phyloP scores from a whole-genome alignment of 1,284 basidiomycete species.

The Cronartium ribicola region DNA sequence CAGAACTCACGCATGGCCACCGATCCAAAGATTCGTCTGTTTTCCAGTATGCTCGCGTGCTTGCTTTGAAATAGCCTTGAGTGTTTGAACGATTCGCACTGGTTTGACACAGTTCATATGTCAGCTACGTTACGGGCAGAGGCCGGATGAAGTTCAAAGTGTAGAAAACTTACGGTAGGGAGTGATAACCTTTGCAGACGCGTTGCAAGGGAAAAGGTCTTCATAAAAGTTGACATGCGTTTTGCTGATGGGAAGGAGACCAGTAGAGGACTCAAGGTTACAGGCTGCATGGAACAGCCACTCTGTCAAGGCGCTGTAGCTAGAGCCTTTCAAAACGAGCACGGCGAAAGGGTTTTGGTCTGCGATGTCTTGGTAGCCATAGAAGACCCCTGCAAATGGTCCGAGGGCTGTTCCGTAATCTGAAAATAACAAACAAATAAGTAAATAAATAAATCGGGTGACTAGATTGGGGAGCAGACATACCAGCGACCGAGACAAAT shows the following conservation, averaged over 20 bases:
- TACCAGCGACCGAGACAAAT: conserved; percentile 36
- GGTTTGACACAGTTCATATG: not conserved
- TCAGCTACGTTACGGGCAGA: not conserved
- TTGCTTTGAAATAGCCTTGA: conserved; percentile 32
- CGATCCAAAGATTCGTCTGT: conserved; percentile 28
- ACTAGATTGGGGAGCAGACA: not conserved
- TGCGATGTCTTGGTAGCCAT: conserved; percentile 3
- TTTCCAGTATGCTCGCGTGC: conserved; percentile 9
- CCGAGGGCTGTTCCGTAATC: conserved; percentile 23
- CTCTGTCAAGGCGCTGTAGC: conserved; percentile 17
- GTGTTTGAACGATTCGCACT: conserved; percentile 34
- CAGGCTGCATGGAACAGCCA: conserved; percentile 32
- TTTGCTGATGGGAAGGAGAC: conserved; percentile 15
- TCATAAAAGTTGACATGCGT: conserved; percentile 35
- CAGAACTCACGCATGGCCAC: conserved; percentile 23
- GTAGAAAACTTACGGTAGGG: conserved; percentile 20
- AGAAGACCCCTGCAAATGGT: conserved; percentile 34
- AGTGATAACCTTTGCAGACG: not conserved
- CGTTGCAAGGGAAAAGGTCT: conserved; percentile 29
- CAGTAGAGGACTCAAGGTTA: conserved; percentile 23
- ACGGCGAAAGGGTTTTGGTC: conserved; percentile 37
- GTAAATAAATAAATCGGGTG: not conserved
- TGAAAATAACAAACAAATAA: not conserved
- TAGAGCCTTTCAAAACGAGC: conserved; percentile 29
- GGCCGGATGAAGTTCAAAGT: not conserved